phyloP scores from a whole-genome alignment of 169 alveolate species.

The Cyclospora cayetanensis region DNA sequence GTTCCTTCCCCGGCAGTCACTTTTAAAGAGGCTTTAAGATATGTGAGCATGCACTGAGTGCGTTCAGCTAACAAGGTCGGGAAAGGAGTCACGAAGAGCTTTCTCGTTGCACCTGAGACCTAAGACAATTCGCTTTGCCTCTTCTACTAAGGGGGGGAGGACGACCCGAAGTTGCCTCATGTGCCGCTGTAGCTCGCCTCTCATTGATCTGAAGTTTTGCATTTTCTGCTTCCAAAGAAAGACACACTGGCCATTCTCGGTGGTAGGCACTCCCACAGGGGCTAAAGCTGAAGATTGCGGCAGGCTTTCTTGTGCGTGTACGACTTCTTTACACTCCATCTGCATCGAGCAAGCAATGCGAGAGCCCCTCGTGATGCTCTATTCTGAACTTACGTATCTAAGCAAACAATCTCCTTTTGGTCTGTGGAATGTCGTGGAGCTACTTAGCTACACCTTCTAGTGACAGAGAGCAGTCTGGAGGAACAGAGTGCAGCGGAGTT shows the following conservation, averaged over 20 bases:
- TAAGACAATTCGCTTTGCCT: neutral
- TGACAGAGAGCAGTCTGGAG: too few relatives aligned
- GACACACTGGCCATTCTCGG: neutral
- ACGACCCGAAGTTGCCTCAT: neutral
- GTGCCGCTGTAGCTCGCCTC: conserved; percentile 27
- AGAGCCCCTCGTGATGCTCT: too few relatives aligned
- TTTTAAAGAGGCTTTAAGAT: neutral
- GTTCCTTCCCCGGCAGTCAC: neutral
- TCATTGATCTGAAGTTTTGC: neutral
- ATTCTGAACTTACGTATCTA: too few relatives aligned
- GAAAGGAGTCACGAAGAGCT: neutral
- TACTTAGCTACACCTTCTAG: too few relatives aligned
- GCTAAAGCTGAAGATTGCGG: neutral
- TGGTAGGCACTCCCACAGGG: neutral
- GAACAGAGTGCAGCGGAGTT: too few relatives aligned
- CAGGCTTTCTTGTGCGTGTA: neutral
- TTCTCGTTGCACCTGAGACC: neutral
- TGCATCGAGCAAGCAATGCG: neutral
- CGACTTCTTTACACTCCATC: neutral
- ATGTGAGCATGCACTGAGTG: neutral
- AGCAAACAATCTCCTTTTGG: too few relatives aligned
- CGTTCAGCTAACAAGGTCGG: conserved; percentile 49
- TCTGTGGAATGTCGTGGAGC: too few relatives aligned
- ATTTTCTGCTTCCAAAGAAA: neutral
- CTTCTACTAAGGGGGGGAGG: conserved; percentile 1